Conservation (phyloP, 2,329 filamentous ascomycete genomes). For the Biscogniauxia sp. region DNA sequence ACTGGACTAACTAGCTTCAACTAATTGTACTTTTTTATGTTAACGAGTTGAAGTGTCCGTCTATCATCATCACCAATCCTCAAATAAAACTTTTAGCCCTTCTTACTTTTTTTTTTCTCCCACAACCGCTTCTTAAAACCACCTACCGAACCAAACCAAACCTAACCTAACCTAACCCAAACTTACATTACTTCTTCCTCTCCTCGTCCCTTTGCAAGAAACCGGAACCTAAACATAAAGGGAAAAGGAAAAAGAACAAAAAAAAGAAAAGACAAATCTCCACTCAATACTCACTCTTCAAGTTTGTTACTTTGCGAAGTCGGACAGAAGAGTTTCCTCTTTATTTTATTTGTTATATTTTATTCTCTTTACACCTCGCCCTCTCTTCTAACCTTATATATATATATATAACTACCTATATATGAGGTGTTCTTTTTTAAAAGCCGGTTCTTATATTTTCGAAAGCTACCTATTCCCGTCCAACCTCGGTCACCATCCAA, state of each 20-base stretch:
- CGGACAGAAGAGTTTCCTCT: conserved; percentile 1
- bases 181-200: not conserved
- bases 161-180: no score
- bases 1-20: conserved; percentile 9
- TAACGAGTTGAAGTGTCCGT: not conserved
- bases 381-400: conserved; percentile 6
- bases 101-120: not conserved
- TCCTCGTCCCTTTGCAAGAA: not conserved
- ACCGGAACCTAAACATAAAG: conserved; percentile 1
- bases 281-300: conserved; percentile 16
- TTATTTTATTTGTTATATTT: no score
- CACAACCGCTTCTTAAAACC: not conserved
- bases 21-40: conserved; percentile 10
- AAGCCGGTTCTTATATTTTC: not conserved
- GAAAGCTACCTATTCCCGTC: conserved; percentile 15
- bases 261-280: conserved; percentile 13
- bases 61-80: conserved; percentile 20
- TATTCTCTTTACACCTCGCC: conserved; percentile 8
- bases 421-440: conserved; percentile 1
- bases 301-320: not conserved
- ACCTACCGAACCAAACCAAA: no score
- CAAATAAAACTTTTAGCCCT: conserved; percentile 20
- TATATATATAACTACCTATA: no score
- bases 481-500: conserved; percentile 17
- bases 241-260: conserved; percentile 4